Conservation (phyloP, 1,139 yeast genomes). For the Geotrichum europaeum region DNA sequence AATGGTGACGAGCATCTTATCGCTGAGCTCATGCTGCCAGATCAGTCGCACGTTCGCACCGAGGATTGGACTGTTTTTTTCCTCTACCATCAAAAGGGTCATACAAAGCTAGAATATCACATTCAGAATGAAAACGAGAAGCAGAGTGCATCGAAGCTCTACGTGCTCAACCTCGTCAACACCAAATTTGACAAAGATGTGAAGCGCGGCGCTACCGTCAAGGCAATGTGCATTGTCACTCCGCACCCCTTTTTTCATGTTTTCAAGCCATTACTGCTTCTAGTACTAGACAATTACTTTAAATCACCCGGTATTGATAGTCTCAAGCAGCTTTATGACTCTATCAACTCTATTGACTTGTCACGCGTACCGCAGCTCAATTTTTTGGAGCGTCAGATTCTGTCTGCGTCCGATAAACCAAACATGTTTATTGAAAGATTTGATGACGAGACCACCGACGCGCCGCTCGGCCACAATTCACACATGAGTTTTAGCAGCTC, state of each 20-base stretch:
- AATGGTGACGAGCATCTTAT: slow-evolving; percentile 15
- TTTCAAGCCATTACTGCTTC: slow-evolving; percentile 51
- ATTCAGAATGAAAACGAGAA: slow-evolving; percentile 26
- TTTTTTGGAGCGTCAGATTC: slow-evolving; percentile 30
- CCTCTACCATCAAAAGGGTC: slow-evolving; percentile 37
- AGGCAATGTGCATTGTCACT: slow-evolving; percentile 51
- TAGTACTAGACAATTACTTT: slow-evolving; percentile 46
- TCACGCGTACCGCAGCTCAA: slow-evolving; percentile 30
- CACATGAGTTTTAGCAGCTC: slow-evolving; percentile 8
- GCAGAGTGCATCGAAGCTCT: slow-evolving; percentile 42
- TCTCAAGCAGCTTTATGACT: slow-evolving; percentile 35
- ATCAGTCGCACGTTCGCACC: slow-evolving; percentile 53
- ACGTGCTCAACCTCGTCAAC: slow-evolving; percentile 51
- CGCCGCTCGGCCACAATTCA: not conserved
- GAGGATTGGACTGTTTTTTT: slow-evolving; percentile 59
- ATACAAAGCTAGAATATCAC: slow-evolving; percentile 28
- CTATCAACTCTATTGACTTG: slow-evolving; percentile 37
- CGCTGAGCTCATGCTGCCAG: slow-evolving; percentile 62
- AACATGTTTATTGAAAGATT: slow-evolving; percentile 32
- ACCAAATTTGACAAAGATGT: slow-evolving; percentile 39
- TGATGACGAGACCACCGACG: slow-evolving; percentile 18
- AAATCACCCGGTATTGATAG: slow-evolving; percentile 27
- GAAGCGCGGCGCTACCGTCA: slow-evolving; percentile 52
- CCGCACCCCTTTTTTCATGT: slow-evolving; percentile 48
- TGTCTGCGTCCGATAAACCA: slow-evolving; percentile 30